These are phyloP conservation scores for Kluyveromyces lactis DNA, from an alignment of 805 yeast species.

Conservation along the genomic window DNA sequence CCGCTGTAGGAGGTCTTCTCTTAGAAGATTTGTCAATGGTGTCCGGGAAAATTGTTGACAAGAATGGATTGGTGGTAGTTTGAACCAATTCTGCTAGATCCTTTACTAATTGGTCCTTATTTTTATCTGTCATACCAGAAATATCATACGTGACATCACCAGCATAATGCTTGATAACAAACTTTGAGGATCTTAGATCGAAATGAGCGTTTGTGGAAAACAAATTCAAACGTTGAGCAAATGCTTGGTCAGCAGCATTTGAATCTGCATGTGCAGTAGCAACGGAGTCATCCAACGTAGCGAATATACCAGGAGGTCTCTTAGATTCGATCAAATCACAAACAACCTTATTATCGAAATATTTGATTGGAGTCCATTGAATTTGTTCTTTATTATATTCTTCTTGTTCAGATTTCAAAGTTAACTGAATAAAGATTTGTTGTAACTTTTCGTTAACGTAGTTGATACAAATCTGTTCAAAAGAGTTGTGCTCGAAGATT, in stretches of 20 bases:
- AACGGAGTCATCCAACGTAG: conserved; percentile 92
- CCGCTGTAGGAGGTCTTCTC: conserved; percentile 90
- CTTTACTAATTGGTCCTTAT: conserved; percentile 86
- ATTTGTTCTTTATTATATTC: conserved; percentile 93
- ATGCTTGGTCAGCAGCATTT: conserved; percentile 91
- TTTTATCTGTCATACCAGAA: conserved; percentile 87
- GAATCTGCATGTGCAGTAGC: conserved; percentile 99
- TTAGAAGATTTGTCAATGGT: conserved; percentile 58
- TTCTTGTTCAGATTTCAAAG: conserved; percentile 95
- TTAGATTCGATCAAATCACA: conserved; percentile 92
- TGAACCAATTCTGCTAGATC: conserved; percentile 75
- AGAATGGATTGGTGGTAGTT: conserved; percentile 60
- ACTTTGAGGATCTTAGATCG: conserved; percentile 80
- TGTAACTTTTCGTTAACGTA: conserved; percentile 93
- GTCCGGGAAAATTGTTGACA: conserved; percentile 53
- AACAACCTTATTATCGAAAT: conserved; percentile 91
- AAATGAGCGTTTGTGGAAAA: conserved; percentile 79
- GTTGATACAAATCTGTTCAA: conserved; percentile 92
- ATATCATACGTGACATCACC: conserved; percentile 96
- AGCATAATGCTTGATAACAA: conserved; percentile 91
- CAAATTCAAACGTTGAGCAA: conserved; percentile 83
- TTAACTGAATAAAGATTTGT: conserved; percentile 92
- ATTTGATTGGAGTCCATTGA: conserved; percentile 95
- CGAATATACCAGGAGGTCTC: conserved; percentile 94
- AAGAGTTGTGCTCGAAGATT: conserved; percentile 88